Percentiles rank a stretch among this genome's conserved stretches.
Evolutionary conservation across 768 basidiomycete genomes (phyloP).

Genomic region (Lentinula detonsa): DNA sequence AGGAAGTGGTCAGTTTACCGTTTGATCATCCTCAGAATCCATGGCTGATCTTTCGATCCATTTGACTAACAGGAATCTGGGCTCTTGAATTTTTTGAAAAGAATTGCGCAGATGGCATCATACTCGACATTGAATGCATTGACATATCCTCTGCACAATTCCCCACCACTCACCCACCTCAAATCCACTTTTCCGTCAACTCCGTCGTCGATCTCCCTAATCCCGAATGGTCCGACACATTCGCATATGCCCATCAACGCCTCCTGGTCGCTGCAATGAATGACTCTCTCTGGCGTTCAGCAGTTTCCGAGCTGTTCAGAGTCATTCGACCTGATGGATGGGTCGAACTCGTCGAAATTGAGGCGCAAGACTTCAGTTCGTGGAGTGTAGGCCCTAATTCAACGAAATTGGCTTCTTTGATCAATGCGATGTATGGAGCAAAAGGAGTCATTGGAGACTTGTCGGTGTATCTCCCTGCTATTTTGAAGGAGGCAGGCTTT

Average conservation of each 20-base stretch:
- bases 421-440: neutral
- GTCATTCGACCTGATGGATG: neutral
- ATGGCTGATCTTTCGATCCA: neutral
- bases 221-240: neutral
- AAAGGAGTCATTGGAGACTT: neutral
- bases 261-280: neutral
- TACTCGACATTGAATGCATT: neutral
- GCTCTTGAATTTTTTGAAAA: neutral
- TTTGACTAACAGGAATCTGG: neutral
- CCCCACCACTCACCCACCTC: neutral
- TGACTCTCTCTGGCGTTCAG: neutral
- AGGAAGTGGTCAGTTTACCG: neutral
- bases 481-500: neutral
- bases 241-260: neutral
- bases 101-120: neutral
- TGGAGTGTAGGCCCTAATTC: neutral
- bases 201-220: neutral
- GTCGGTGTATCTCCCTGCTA: neutral
- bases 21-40: neutral
- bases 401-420: neutral
- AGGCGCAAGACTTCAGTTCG: neutral
- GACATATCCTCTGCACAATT: neutral
- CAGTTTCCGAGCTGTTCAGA: neutral
- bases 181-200: neutral
- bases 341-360: neutral